Evolutionary conservation across 2,329 filamentous ascomycete species (phyloP).

Genomic region (Xylaria digitata): DNA sequence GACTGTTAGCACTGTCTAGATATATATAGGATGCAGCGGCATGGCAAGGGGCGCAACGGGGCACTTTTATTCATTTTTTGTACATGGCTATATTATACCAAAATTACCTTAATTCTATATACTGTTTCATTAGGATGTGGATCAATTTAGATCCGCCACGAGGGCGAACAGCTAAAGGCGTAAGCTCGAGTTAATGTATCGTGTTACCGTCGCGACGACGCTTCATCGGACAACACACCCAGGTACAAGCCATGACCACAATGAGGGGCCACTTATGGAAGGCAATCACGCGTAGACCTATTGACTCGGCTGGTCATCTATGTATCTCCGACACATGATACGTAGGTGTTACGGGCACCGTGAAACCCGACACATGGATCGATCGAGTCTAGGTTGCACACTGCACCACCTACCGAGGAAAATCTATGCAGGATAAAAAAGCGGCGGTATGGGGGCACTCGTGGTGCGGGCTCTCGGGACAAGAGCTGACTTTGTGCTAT

Average conservation of each 20-base stretch:
- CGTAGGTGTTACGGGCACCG: neutral
- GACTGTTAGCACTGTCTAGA: conserved; percentile 27
- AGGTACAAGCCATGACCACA: neutral
- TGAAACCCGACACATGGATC: conserved; percentile 12
- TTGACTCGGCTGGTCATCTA: neutral
- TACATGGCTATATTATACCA: conserved; percentile 35
- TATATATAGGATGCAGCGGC: conserved; percentile 32
- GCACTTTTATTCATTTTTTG: conserved; percentile 28
- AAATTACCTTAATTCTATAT: conserved; percentile 33
- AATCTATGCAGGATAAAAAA: neutral
- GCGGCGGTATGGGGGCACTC: neutral
- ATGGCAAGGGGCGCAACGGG: conserved; percentile 31
- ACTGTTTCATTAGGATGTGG: neutral
- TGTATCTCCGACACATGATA: conserved; percentile 10
- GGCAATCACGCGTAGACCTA: neutral
- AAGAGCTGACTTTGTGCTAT: too few relatives aligned
- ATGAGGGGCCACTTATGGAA: neutral
- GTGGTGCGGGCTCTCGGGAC: neutral
- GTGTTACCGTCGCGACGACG: neutral
- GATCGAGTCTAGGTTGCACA: neutral
- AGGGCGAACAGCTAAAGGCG: neutral
- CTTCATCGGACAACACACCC: neutral
- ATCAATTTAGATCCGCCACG: neutral
- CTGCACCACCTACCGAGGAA: neutral
- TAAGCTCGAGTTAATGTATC: too few relatives aligned